Conservation (phyloP, 2,329 filamentous ascomycete genomes). For the Penicillium corylophilum region DNA sequence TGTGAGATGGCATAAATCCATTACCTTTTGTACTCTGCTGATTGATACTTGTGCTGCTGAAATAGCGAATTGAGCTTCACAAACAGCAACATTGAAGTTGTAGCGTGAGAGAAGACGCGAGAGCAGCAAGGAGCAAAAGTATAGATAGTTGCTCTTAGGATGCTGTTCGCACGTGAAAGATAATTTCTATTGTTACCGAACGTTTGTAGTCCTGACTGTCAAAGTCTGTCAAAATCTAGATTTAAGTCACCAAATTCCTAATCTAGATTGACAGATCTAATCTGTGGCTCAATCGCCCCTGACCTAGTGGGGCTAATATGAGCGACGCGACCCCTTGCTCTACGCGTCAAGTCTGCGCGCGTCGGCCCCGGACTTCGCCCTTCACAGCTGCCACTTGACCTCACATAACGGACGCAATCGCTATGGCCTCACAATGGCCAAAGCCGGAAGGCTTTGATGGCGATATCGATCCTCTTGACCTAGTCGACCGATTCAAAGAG, state of each 20-base stretch:
- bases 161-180: not conserved
- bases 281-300: not conserved
- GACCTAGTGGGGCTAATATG: not conserved
- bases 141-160: not conserved
- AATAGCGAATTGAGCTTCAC: no score
- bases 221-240: no score
- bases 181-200: not conserved
- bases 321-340: slow-evolving; percentile 6
- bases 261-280: not conserved
- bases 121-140: no score
- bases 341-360: slow-evolving; percentile 3
- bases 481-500: slow-evolving; percentile 9
- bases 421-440: slow-evolving; percentile 13
- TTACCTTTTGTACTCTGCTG: no score
- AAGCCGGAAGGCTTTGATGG: not conserved
- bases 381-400: not conserved
- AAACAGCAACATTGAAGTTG: no score
- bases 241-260: not conserved
- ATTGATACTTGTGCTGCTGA: no score
- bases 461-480: slow-evolving; percentile 2
- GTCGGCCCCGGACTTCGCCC: not conserved
- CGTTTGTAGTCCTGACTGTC: no score
- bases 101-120: no score
- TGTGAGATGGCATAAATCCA: no score
- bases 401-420: not conserved